These are phyloP conservation scores for Fusarium mundagurra DNA, from an alignment of 2,329 filamentous ascomycete genomes.

Conservation along the genomic window DNA sequence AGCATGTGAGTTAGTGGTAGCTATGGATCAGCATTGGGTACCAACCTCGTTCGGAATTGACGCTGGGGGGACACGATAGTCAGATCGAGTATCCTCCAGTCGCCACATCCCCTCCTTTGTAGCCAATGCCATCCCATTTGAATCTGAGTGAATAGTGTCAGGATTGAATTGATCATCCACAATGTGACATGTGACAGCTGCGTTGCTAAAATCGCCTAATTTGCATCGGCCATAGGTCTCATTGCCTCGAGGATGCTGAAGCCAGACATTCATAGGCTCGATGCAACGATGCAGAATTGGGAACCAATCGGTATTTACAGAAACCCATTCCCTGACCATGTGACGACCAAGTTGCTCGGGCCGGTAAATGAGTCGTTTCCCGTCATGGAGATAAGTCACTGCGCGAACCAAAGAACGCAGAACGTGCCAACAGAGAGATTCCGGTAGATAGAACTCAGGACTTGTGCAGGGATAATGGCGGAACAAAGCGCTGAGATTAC, in stretches of 20 bases:
- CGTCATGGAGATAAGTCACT: conserved; percentile 63
- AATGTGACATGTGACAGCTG: conserved; percentile 52
- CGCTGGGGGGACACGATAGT: conserved; percentile 3
- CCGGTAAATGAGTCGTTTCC: conserved; percentile 45
- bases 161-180: not conserved
- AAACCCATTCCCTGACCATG: conserved; percentile 8
- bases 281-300: conserved; percentile 62
- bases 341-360: not conserved
- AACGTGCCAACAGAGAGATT: conserved; percentile 67
- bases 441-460: conserved; percentile 54
- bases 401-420: conserved; percentile 58
- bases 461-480: conserved; percentile 35
- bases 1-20: not conserved
- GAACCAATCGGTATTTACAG: conserved; percentile 57
- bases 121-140: conserved; percentile 18
- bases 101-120: conserved; percentile 22
- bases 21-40: not conserved
- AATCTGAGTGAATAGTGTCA: not conserved
- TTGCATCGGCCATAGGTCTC: conserved; percentile 66
- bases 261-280: conserved; percentile 58
- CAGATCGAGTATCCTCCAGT: conserved; percentile 3
- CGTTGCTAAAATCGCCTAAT: conserved; percentile 59
- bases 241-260: conserved; percentile 57
- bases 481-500: conserved; percentile 57
- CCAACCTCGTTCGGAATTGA: conserved; percentile 15